These are phyloP conservation scores for Rubroshorea leprosula DNA, from an alignment of 345 rosid genomes.

Conservation along the genomic window DNA sequence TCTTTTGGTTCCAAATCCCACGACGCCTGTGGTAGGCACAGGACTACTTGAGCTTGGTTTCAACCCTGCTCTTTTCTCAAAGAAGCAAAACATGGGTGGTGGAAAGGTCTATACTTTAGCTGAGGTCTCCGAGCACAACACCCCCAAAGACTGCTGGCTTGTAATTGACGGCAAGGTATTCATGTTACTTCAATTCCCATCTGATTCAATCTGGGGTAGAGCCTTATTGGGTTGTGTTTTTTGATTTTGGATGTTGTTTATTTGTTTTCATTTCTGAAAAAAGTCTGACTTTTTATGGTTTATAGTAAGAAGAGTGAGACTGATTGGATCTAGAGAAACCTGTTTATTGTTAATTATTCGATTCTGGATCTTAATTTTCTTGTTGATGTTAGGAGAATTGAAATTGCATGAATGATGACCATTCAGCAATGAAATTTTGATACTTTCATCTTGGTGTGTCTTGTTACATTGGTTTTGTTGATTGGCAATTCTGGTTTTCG, in stretches of 20 bases:
- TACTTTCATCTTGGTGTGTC: not conserved
- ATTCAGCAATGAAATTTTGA: not conserved
- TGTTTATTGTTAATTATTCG: not conserved
- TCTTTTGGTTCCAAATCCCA: too few relatives aligned
- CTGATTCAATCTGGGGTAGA: not conserved
- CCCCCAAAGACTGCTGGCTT: conserved; percentile 75
- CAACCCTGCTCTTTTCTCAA: too few relatives aligned
- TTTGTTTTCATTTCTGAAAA: not conserved
- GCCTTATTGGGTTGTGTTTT: too few relatives aligned
- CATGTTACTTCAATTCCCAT: not conserved
- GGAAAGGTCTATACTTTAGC: conserved; percentile 58
- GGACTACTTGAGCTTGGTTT: too few relatives aligned
- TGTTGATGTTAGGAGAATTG: not conserved
- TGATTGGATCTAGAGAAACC: conserved; percentile 7
- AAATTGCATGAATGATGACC: not conserved
- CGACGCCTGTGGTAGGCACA: too few relatives aligned
- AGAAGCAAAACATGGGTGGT: conserved; percentile 40
- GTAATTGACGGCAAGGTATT: conserved; percentile 80
- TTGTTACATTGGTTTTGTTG: not conserved
- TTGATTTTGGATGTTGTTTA: not conserved
- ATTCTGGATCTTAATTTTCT: not conserved
- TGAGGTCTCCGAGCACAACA: conserved; percentile 71
- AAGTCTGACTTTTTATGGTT: not conserved
- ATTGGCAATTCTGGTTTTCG: too few relatives aligned
- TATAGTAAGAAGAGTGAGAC: not conserved